These are phyloP conservation scores for Ophiostoma novo-ulmi DNA, from an alignment of 2,329 filamentous ascomycete genomes.

Conservation along the genomic window DNA sequence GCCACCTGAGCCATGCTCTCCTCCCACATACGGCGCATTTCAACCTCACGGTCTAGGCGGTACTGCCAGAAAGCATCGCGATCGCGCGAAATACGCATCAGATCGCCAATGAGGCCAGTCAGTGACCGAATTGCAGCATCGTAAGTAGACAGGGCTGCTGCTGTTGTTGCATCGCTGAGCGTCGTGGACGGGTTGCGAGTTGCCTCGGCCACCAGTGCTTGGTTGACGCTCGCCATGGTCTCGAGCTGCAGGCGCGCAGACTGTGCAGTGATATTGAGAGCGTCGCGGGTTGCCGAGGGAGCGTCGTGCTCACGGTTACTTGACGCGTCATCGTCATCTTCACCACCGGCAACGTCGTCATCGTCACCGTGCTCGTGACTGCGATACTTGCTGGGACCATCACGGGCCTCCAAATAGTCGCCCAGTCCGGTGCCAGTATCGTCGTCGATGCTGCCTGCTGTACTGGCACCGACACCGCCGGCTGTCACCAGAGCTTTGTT, in stretches of 20 bases:
- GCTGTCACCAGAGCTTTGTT: slow-evolving; percentile 34
- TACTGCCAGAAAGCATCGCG: slow-evolving; percentile 97
- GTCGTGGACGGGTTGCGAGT: slow-evolving; percentile 62
- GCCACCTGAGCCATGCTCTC: slow-evolving; percentile 98
- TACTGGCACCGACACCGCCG: slow-evolving; percentile 39
- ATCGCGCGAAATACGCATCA: slow-evolving; percentile 87
- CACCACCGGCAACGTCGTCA: slow-evolving; percentile 39
- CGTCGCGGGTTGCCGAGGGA: slow-evolving; percentile 75
- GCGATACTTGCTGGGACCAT: slow-evolving; percentile 3
- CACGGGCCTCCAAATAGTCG: slow-evolving; percentile 28
- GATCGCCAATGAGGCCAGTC: slow-evolving; percentile 75
- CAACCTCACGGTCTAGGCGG: slow-evolving; percentile 80
- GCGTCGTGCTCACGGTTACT: slow-evolving; percentile 63
- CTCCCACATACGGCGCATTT: slow-evolving; percentile 95
- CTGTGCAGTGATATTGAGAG: slow-evolving; percentile 94
- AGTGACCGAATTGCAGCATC: slow-evolving; percentile 85
- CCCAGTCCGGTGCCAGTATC: slow-evolving; percentile 34
- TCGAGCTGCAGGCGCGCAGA: slow-evolving; percentile 91
- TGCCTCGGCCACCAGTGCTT: slow-evolving; percentile 70
- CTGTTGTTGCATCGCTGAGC: slow-evolving; percentile 70
- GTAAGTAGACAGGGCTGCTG: slow-evolving; percentile 77
- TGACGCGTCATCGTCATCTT: slow-evolving; percentile 74
- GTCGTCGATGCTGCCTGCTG: slow-evolving; percentile 46
- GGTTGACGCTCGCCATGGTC: slow-evolving; percentile 76
- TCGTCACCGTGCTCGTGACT: background rate